phyloP scores from a whole-genome alignment of 116 monocot species.

The Trichopus zeylanicus region DNA sequence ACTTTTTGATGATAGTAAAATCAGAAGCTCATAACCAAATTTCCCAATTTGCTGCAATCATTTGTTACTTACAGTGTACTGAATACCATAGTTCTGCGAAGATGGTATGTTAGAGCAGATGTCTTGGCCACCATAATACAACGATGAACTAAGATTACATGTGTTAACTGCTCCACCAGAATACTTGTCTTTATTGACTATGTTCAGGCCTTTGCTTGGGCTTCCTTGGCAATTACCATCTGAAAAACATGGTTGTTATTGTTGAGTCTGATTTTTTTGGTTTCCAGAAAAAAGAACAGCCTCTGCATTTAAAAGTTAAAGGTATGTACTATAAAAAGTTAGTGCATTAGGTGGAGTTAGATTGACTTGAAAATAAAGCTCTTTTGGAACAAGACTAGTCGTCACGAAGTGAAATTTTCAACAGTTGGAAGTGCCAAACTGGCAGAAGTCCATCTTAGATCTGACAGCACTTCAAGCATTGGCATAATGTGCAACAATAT shows the following conservation, averaged over 20 bases:
- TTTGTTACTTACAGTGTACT: slow-evolving; percentile 5
- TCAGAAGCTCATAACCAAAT: not conserved
- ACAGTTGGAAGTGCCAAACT: too few species aligned
- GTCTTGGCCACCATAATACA: slow-evolving; percentile 52
- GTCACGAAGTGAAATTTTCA: too few species aligned
- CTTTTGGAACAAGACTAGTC: too few species aligned
- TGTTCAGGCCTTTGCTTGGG: slow-evolving; percentile 8
- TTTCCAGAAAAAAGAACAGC: not conserved
- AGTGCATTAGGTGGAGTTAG: too few species aligned
- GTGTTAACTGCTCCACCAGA: slow-evolving; percentile 10
- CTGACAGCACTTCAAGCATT: too few species aligned
- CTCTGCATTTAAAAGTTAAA: not conserved
- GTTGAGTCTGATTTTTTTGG: not conserved
- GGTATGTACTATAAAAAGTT: too few species aligned
- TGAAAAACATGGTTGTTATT: slow-evolving; percentile 2
- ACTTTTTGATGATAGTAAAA: too few species aligned
- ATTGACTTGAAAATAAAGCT: too few species aligned
- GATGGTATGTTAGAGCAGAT: slow-evolving; percentile 14
- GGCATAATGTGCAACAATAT: too few species aligned
- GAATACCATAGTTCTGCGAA: slow-evolving; percentile 1
- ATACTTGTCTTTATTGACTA: slow-evolving; percentile 16
- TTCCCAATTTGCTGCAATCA: too few species aligned
- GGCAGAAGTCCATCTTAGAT: too few species aligned
- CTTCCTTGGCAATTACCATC: slow-evolving; percentile 22
- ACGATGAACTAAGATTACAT: slow-evolving; percentile 35